Percentiles rank a stretch among this genome's conserved stretches.
Conservation (phyloP, 352 stramenopile species). For the Phytopythium aichiense region DNA sequence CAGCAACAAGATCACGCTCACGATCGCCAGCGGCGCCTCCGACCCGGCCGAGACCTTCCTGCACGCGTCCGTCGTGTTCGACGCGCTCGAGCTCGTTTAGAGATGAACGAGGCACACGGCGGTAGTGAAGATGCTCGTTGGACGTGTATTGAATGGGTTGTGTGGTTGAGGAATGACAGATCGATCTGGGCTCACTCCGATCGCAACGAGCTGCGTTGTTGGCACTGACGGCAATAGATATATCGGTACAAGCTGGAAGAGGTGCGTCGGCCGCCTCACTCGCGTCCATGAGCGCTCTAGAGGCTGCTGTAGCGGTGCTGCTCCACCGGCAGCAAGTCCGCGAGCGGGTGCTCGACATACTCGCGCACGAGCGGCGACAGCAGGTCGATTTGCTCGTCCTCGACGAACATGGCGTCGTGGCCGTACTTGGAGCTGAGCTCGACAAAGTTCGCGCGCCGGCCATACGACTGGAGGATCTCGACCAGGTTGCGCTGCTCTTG, state of each 20-base stretch:
- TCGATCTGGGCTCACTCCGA: too few species aligned
- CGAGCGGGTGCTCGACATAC: constrained; percentile 64
- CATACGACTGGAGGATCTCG: constrained; percentile 79
- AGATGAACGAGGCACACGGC: not conserved
- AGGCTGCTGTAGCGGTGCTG: constrained; percentile 80
- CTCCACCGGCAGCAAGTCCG: constrained; percentile 48
- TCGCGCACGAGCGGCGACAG: constrained; percentile 67
- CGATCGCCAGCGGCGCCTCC: constrained; percentile 33
- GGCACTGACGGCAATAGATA: not conserved
- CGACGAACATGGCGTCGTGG: constrained; percentile 87
- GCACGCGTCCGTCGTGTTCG: constrained; percentile 38
- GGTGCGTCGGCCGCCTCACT: not conserved
- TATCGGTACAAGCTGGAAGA: not conserved
- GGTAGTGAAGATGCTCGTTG: not conserved
- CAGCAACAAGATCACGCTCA: constrained; percentile 33
- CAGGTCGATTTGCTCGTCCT: constrained; percentile 73
- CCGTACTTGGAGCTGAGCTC: constrained; percentile 84
- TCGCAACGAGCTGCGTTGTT: too few species aligned
- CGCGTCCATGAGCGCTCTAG: constrained; percentile 11
- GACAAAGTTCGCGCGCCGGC: constrained; percentile 52
- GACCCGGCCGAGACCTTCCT: constrained; percentile 39
- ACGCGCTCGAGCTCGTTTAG: constrained; percentile 42
- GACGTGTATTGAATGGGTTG: not conserved
- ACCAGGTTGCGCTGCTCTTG: constrained; percentile 78
- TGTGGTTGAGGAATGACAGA: not conserved